Base-by-base conservation (phyloP, 768 basidiomycete species). In the Kwoniella bestiolae region DNA sequence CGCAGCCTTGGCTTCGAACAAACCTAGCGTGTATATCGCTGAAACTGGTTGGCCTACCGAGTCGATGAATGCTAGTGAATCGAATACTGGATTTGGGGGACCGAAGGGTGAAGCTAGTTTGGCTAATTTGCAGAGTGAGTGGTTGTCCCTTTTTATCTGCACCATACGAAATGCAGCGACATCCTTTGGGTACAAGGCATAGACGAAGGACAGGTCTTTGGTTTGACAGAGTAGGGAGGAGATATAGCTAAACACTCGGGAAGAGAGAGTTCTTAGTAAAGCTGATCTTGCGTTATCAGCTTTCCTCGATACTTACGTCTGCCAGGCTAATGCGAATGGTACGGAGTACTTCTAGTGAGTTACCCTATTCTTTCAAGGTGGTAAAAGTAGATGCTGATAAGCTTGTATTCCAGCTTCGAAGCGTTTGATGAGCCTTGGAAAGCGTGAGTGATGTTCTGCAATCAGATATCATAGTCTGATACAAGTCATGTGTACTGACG, bases 221-320 rank as follows among this genome's bases (percentile, higher is more conserved):
- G n/a, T n/a, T n/a, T n/a, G n/a, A n/a, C n/a, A n/a, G n/a, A n/a
- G n/a, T n/a, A n/a, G n/a, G n/a, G n/a, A n/a, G n/a, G n/a, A n/a
- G n/a, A n/a, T n/a, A n/a, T n/a, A n/a, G n/a, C n/a, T n/a, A n/a
- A n/a, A n/a, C 35, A 38, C 35, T 11, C 35, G 16, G 9, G 35
- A 38, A 38, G 9, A 16, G 35, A 38, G 6, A 14, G 31, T 14
- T 8, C n/a, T 46, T 9, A 38, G 35, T 4, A 38, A 9, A 16
- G 16, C 5, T 52, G n/a, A 25, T 31, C 18, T 55, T 28, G 34
- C 31, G 3, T n/a, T 18, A 34, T 11, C 49, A 78, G 76, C 78
- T 18, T 99, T 91, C 85, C 76, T 99, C 65, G 84, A 98, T 77
- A 87, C 86, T 0, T 99, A 92, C 70, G 87, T 94, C 7, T 99